Conservation (phyloP, 371 early-diverging fungal species). For the Mucor mucedo region DNA sequence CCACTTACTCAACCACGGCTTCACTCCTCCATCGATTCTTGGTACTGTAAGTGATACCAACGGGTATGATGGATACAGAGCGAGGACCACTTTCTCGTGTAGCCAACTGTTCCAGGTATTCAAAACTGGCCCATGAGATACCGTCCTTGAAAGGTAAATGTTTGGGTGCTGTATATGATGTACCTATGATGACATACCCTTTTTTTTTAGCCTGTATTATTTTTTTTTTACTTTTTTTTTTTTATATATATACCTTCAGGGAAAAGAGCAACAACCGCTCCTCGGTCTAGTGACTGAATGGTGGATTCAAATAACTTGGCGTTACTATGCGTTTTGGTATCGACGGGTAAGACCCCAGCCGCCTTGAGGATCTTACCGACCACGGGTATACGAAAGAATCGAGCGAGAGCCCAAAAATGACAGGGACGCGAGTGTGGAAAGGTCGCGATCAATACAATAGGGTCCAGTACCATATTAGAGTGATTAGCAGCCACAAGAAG, state of each 20-base stretch:
- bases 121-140: slow-evolving; percentile 59
- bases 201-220: not conserved
- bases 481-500: slow-evolving; percentile 57
- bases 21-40: slow-evolving; percentile 64
- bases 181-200: slow-evolving; percentile 37
- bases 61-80: slow-evolving; percentile 47
- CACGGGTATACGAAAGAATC: slow-evolving; percentile 57
- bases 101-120: slow-evolving; percentile 42
- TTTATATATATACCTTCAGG: slow-evolving; percentile 54
- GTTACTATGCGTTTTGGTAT: slow-evolving; percentile 60
- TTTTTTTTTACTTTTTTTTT: not conserved
- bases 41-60: slow-evolving; percentile 61
- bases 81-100: slow-evolving; percentile 9
- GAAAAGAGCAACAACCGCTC: slow-evolving; percentile 60
- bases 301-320: slow-evolving; percentile 58
- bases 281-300: slow-evolving; percentile 48
- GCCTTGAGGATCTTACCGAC: slow-evolving; percentile 43
- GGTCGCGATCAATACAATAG: slow-evolving; percentile 54
- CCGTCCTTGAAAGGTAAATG: slow-evolving; percentile 62
- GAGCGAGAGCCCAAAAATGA: slow-evolving; percentile 66
- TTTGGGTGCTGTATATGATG: slow-evolving; percentile 60
- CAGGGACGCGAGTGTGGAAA: slow-evolving; percentile 58
- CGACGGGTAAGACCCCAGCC: slow-evolving; percentile 62
- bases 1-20: slow-evolving; percentile 55
- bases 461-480: slow-evolving; percentile 66